These are phyloP conservation scores for Leishmania guyanensis DNA, from an alignment of 208 protist species.

Conservation along the genomic window DNA sequence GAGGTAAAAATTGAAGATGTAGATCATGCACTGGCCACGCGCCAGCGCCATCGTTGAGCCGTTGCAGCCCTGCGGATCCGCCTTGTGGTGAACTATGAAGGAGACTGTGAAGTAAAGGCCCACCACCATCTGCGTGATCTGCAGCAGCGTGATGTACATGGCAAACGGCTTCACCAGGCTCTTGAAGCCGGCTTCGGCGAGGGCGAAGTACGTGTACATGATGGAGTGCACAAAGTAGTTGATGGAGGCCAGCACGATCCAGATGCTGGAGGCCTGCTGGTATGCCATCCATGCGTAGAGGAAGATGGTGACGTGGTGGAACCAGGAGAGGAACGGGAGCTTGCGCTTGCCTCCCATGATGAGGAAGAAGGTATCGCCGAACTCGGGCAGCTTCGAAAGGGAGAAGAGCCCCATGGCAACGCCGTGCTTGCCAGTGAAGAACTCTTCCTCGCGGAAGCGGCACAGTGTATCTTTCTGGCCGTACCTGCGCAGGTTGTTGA, in stretches of 20 bases:
- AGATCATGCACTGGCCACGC: slow-evolving; percentile 79
- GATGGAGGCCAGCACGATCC: slow-evolving; percentile 76
- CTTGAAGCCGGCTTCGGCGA: slow-evolving; percentile 60
- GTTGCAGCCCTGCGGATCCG: slow-evolving; percentile 32
- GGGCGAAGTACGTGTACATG: slow-evolving; percentile 96
- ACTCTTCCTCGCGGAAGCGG: slow-evolving; percentile 35
- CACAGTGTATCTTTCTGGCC: slow-evolving; percentile 47
- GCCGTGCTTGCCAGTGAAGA: slow-evolving; percentile 44
- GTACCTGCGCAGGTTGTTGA: slow-evolving; percentile 28
- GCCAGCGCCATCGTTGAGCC: slow-evolving; percentile 45
- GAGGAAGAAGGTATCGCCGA: slow-evolving; percentile 75
- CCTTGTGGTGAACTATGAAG: slow-evolving; percentile 33
- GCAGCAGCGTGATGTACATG: slow-evolving; percentile 80
- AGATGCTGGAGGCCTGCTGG: slow-evolving; percentile 33
- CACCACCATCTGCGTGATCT: slow-evolving; percentile 92
- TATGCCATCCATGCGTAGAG: slow-evolving; percentile 89
- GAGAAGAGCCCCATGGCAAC: slow-evolving; percentile 65
- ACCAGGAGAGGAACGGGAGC: slow-evolving; percentile 83
- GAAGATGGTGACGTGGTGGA: slow-evolving; percentile 89
- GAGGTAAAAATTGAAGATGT: slow-evolving; percentile 91
- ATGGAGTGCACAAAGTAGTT: slow-evolving; percentile 95
- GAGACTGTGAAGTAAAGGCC: slow-evolving; percentile 71
- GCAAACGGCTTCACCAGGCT: slow-evolving; percentile 64
- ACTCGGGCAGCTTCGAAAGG: slow-evolving; percentile 76
- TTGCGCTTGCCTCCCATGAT: slow-evolving; percentile 62